Evolutionary conservation across 208 protist species (phyloP).

Genomic region (Trypanosoma conorhini): DNA sequence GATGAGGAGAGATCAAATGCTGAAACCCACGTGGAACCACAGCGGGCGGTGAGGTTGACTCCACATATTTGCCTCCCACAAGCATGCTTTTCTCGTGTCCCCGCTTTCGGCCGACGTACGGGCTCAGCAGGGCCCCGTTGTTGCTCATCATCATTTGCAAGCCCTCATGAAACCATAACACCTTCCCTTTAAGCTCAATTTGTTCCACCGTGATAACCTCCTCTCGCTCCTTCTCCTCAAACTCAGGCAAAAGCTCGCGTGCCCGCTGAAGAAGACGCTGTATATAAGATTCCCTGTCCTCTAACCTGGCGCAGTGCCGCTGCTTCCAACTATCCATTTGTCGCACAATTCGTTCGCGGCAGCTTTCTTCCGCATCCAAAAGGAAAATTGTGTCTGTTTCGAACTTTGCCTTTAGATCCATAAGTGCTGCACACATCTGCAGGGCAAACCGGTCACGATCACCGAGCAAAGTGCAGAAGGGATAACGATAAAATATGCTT

Average conservation of each 20-base stretch:
- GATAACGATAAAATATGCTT: conserved; percentile 15
- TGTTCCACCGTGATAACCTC: conserved; percentile 17
- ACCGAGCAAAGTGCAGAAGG: conserved; percentile 16
- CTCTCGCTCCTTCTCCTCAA: conserved; percentile 16
- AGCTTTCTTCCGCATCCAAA: conserved; percentile 5
- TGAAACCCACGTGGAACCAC: not conserved
- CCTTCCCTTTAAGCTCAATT: conserved; percentile 21
- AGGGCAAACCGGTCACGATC: conserved; percentile 23
- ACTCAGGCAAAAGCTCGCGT: conserved; percentile 13
- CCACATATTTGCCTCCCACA: not conserved
- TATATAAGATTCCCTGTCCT: conserved; percentile 8
- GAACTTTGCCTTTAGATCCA: conserved; percentile 1
- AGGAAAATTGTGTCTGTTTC: not conserved
- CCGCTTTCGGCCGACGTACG: not conserved
- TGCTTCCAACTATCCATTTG: not conserved
- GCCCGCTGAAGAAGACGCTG: conserved; percentile 8
- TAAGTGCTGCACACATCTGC: conserved; percentile 1
- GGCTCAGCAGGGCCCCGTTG: not conserved
- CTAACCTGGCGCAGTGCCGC: not conserved
- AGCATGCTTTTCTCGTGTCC: not conserved
- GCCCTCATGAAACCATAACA: conserved; percentile 13
- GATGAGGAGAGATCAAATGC: not conserved
- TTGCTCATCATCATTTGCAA: not conserved
- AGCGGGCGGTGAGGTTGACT: not conserved
- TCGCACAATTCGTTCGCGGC: conserved; percentile 1